These are phyloP conservation scores for Exophiala alcalophila DNA, from an alignment of 2,329 filamentous ascomycete species.

Conservation along the genomic window DNA sequence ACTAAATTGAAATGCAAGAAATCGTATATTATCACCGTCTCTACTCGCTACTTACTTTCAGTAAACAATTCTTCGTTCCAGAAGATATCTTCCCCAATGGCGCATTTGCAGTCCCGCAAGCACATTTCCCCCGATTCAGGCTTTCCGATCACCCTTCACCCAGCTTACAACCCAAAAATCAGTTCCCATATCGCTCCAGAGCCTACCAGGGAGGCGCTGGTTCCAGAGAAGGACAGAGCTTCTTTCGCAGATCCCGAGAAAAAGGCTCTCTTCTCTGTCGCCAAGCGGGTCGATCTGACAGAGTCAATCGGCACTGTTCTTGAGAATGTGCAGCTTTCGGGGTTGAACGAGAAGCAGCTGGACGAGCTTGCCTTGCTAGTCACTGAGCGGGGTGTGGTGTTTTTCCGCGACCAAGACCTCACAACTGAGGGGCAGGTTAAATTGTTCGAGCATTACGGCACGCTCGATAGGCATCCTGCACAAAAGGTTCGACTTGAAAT, in stretches of 20 bases:
- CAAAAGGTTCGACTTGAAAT: constrained; percentile 23
- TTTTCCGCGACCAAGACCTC: constrained; percentile 53
- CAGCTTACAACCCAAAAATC: constrained; percentile 49
- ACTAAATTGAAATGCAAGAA: too few relatives aligned
- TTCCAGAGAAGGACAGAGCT: constrained; percentile 34
- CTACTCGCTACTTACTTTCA: too few relatives aligned
- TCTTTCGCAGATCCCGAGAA: constrained; percentile 42
- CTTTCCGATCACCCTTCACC: constrained; percentile 47
- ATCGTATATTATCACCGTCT: too few relatives aligned
- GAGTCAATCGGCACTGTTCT: constrained; percentile 41
- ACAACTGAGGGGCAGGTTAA: constrained; percentile 42
- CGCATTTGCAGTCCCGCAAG: constrained; percentile 46
- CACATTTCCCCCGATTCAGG: constrained; percentile 52
- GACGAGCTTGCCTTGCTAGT: constrained; percentile 60
- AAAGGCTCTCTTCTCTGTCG: constrained; percentile 36
- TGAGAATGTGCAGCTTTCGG: constrained; percentile 45
- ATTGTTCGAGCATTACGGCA: constrained; percentile 50
- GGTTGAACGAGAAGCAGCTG: constrained; percentile 45
- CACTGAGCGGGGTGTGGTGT: constrained; percentile 57
- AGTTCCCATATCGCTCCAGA: constrained; percentile 43
- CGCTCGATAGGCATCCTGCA: constrained; percentile 49
- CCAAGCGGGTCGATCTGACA: constrained; percentile 35
- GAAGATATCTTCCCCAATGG: constrained; percentile 33
- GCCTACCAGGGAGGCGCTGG: constrained; percentile 34
- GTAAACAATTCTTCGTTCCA: too few relatives aligned